phyloP scores from a whole-genome alignment of 2,329 filamentous ascomycete species.

The Hypoxylon sp. region DNA sequence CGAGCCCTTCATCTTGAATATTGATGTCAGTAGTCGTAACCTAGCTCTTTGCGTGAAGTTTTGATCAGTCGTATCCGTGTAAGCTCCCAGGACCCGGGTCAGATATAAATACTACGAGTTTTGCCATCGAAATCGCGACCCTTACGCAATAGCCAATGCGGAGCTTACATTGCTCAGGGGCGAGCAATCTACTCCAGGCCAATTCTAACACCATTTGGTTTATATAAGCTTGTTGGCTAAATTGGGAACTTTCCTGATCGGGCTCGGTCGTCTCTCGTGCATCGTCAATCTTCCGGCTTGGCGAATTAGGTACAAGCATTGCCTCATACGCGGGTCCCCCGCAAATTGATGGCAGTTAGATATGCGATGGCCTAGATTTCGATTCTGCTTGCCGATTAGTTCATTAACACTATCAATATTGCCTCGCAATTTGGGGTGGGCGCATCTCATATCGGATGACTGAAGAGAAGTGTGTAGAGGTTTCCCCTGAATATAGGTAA shows the following conservation, averaged over 20 bases:
- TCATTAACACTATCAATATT: neutral
- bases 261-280: conserved; percentile 34
- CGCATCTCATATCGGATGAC: neutral
- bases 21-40: neutral
- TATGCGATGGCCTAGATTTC: conserved; percentile 13
- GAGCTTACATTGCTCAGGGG: conserved; percentile 32
- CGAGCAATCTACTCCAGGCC: conserved; percentile 30
- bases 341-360: conserved; percentile 41
- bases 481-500: neutral
- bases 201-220: conserved; percentile 30
- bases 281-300: conserved; percentile 46
- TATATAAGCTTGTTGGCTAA: conserved; percentile 46
- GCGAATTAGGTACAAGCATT: conserved; percentile 39
- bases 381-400: conserved; percentile 34
- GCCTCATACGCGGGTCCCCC: conserved; percentile 36
- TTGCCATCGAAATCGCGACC: conserved; percentile 3
- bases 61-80: conserved; percentile 2
- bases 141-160: conserved; percentile 35
- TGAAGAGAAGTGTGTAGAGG: neutral
- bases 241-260: conserved; percentile 43
- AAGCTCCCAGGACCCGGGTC: conserved; percentile 13
- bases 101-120: conserved; percentile 32
- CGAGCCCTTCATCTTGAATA: conserved; percentile 48
- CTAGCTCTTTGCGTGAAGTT: conserved; percentile 1
- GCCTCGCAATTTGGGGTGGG: neutral